These are phyloP conservation scores for Paracorniculantispora psalliotae DNA, from an alignment of 2,329 filamentous ascomycete species.

Conservation along the genomic window DNA sequence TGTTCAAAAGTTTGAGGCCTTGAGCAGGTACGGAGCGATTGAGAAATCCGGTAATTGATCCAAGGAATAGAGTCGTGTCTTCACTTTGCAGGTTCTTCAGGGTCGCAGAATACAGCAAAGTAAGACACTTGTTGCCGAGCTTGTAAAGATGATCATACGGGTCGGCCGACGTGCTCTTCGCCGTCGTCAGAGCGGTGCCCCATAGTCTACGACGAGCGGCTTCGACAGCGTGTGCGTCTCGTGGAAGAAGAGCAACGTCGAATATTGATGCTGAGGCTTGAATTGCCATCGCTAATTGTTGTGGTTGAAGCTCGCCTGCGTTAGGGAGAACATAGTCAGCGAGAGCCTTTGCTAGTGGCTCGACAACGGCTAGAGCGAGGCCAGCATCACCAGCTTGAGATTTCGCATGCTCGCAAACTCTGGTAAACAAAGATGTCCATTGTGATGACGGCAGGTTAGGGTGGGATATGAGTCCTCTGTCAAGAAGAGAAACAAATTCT, in stretches of 20 bases:
- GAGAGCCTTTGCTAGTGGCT: constrained; percentile 60
- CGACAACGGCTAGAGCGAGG: constrained; percentile 61
- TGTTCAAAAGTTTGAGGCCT: constrained; percentile 44
- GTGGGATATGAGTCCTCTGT: constrained; percentile 50
- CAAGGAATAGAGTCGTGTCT: constrained; percentile 43
- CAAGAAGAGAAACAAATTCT: constrained; percentile 62
- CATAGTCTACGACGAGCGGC: constrained; percentile 61
- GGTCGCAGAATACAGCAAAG: constrained; percentile 47
- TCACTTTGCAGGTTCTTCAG: constrained; percentile 33
- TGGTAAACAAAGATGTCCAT: constrained; percentile 53
- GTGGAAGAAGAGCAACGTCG: constrained; percentile 47
- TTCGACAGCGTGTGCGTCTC: constrained; percentile 59
- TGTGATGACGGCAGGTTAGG: constrained; percentile 41
- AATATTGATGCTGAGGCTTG: constrained; percentile 39
- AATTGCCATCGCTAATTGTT: not conserved
- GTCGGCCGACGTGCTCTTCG: constrained; percentile 46
- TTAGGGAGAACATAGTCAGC: constrained; percentile 30
- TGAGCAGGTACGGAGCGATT: constrained; percentile 9
- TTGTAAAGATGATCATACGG: constrained; percentile 64
- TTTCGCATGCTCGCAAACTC: constrained; percentile 51
- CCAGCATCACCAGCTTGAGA: constrained; percentile 64
- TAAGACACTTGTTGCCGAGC: constrained; percentile 49
- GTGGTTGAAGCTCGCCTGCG: not conserved
- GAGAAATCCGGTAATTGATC: constrained; percentile 49
- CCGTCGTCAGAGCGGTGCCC: constrained; percentile 32